phyloP scores from a whole-genome alignment of 768 basidiomycete species.

The Boletus subcaerulescens region DNA sequence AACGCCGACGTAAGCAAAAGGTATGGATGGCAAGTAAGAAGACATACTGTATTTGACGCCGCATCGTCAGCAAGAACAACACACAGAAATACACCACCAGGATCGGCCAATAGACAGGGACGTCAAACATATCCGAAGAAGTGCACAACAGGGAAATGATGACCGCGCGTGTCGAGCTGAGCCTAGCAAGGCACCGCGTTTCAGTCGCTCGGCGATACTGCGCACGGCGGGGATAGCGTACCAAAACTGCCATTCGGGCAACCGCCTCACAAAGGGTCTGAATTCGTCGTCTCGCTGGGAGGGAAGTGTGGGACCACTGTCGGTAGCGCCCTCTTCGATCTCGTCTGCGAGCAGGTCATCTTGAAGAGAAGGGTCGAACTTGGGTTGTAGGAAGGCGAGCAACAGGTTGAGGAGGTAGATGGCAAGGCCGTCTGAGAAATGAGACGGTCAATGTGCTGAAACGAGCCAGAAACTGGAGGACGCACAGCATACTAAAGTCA shows the following conservation, averaged over 20 bases:
- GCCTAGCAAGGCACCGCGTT: conserved; percentile 46
- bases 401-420: conserved; percentile 96
- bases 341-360: conserved; percentile 93
- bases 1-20: conserved; percentile 6
- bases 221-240: conserved; percentile 30
- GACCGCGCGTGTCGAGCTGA: conserved; percentile 87
- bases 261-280: conserved; percentile 89
- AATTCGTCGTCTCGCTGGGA: conserved; percentile 88
- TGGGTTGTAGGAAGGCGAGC: conserved; percentile 95
- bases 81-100: conserved; percentile 96
- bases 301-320: conserved; percentile 55
- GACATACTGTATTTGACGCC: conserved; percentile 89
- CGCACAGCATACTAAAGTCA: conserved; percentile 63
- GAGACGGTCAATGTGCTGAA: conserved; percentile 2
- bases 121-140: conserved; percentile 82
- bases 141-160: conserved; percentile 80
- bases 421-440: conserved; percentile 71
- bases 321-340: conserved; percentile 88
- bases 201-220: neutral
- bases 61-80: conserved; percentile 92
- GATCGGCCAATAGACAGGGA: conserved; percentile 99
- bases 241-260: conserved; percentile 99
- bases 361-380: conserved; percentile 94
- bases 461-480: conserved; percentile 13
- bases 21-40: neutral